Evolutionary conservation across 768 basidiomycete species (phyloP).

Genomic region (Amyloporia xantha): DNA sequence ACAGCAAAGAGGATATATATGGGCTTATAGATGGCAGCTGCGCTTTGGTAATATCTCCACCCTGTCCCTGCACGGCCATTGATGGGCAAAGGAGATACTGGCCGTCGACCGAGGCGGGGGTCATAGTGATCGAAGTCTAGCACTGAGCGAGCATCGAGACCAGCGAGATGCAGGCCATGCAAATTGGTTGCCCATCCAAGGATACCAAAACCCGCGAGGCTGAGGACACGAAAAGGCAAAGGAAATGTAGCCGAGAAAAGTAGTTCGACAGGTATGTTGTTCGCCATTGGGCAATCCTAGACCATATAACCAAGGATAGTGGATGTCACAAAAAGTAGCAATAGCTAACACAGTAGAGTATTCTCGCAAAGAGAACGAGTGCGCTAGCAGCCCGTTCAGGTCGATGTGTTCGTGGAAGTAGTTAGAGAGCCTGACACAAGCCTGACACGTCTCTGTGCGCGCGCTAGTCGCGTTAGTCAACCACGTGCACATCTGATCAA

Average conservation of each 20-base stretch:
- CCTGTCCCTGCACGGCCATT: slow-evolving; percentile 16
- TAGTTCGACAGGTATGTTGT: slow-evolving; percentile 31
- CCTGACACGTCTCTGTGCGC: too few relatives aligned
- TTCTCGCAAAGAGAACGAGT: too few relatives aligned
- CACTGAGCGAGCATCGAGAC: slow-evolving; percentile 65
- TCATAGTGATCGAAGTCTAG: slow-evolving; percentile 47
- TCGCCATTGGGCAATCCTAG: too few relatives aligned
- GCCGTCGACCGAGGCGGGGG: slow-evolving; percentile 7
- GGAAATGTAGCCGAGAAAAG: slow-evolving; percentile 62
- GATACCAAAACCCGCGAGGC: slow-evolving; percentile 71
- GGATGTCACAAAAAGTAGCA: too few relatives aligned
- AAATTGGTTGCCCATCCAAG: slow-evolving; percentile 92
- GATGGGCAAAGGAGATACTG: slow-evolving; percentile 21
- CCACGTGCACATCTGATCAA: too few relatives aligned
- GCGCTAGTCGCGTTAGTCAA: too few relatives aligned
- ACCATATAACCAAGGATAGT: too few relatives aligned
- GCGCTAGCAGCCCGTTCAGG: too few relatives aligned
- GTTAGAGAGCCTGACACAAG: too few relatives aligned
- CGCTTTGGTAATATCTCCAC: slow-evolving; percentile 32
- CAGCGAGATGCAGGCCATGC: slow-evolving; percentile 69
- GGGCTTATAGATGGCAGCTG: slow-evolving; percentile 43
- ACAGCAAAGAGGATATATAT: slow-evolving; percentile 61
- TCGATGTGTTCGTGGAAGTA: too few relatives aligned
- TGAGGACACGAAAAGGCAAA: slow-evolving; percentile 86
- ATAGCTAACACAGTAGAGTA: too few relatives aligned